Percentiles rank a stretch among this genome's conserved stretches.
Conservation (phyloP, 148 eudicot genomes). For the Rhododendron kiyosumense region DNA sequence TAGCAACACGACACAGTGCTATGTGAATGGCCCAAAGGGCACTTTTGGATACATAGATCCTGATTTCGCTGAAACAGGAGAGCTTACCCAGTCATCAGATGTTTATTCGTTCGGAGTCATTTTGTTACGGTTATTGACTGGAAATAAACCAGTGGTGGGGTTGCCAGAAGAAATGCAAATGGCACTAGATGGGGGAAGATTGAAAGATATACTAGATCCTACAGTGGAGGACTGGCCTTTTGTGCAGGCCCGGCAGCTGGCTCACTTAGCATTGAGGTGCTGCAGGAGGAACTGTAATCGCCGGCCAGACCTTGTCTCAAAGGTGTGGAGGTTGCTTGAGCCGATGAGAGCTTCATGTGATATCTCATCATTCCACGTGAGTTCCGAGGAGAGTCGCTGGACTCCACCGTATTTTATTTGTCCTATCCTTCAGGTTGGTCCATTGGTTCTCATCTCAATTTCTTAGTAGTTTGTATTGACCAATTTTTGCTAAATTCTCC, state of each 20-base stretch:
- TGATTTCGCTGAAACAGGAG: conserved; percentile 56
- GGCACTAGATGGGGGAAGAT: conserved; percentile 54
- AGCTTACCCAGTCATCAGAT: conserved; percentile 68
- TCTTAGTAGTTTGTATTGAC: no score
- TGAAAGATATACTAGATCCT: conserved; percentile 51
- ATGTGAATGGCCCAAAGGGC: conserved; percentile 50
- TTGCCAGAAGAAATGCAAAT: conserved; percentile 54
- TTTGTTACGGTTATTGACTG: conserved; percentile 64
- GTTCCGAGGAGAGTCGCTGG: conserved; percentile 25
- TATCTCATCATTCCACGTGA: conserved; percentile 31
- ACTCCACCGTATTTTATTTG: conserved; percentile 64
- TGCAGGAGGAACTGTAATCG: conserved; percentile 37
- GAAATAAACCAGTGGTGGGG: conserved; percentile 50
- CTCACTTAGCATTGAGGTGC: conserved; percentile 61
- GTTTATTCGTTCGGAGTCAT: conserved; percentile 79
- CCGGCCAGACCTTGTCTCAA: conserved; percentile 64
- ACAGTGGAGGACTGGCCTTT: conserved; percentile 98
- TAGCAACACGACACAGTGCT: conserved; percentile 29
- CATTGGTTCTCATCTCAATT: background rate
- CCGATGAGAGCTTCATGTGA: conserved; percentile 62
- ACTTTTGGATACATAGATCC: conserved; percentile 74
- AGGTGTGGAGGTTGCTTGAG: conserved; percentile 74
- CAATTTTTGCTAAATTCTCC: no score
- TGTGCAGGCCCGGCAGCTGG: conserved; percentile 55
- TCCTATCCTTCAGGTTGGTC: conserved; percentile 82